Percentiles rank a stretch among this genome's conserved stretches.
phyloP scores from a whole-genome alignment of 2,329 filamentous ascomycete genomes.

The Helotiales sp. region DNA sequence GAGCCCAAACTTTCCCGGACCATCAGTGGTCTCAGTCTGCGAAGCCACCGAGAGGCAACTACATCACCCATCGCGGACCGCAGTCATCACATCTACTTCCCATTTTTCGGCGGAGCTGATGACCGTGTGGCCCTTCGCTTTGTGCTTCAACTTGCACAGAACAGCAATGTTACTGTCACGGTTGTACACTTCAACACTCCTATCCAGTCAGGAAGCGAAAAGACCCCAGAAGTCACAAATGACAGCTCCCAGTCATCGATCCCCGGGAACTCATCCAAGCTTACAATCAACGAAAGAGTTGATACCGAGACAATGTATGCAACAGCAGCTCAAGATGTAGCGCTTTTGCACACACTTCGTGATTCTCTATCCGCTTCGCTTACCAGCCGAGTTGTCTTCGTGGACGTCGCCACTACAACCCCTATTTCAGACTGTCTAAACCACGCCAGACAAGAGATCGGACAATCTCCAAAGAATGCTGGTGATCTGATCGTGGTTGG shows the following conservation, averaged over 20 bases:
- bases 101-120: constrained; percentile 84
- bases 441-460: constrained; percentile 63
- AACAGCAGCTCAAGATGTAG: constrained; percentile 41
- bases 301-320: constrained; percentile 35
- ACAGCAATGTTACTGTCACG: constrained; percentile 77
- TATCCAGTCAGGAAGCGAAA: constrained; percentile 29
- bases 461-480: constrained; percentile 64
- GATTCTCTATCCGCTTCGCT: constrained; percentile 59
- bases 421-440: constrained; percentile 50
- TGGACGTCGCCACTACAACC: constrained; percentile 50
- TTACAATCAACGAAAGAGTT: constrained; percentile 31
- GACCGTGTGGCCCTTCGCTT: constrained; percentile 80
- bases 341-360: constrained; percentile 62
- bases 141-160: constrained; percentile 82
- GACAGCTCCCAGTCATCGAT: not conserved
- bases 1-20: constrained; percentile 49
- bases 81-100: constrained; percentile 83
- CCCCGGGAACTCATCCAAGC: constrained; percentile 22
- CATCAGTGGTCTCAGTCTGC: constrained; percentile 62
- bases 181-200: constrained; percentile 63
- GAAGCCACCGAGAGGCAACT: constrained; percentile 59
- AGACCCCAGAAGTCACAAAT: constrained; percentile 26
- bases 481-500: constrained; percentile 75
- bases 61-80: constrained; percentile 66
- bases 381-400: constrained; percentile 62